Evolutionary conservation across 352 stramenopile species (phyloP).

Genomic region (Phytophthora pinifolia): DNA sequence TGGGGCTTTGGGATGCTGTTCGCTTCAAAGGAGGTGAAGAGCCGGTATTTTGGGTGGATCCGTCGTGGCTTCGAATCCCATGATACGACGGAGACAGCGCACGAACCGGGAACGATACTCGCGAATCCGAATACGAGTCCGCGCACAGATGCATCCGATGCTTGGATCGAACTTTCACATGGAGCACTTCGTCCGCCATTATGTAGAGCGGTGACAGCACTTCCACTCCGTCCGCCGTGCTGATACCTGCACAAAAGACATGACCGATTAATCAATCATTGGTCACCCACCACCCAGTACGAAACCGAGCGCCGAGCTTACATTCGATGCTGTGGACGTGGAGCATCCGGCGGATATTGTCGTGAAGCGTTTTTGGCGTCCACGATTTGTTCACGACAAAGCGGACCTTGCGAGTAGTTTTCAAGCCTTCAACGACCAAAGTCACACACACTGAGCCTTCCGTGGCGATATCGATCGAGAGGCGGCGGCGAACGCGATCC

Average conservation of each 20-base stretch:
- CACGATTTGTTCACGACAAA: conserved; percentile 79
- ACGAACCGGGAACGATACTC: conserved; percentile 29
- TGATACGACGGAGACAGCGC: conserved; percentile 27
- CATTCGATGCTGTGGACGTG: conserved; percentile 67
- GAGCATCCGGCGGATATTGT: conserved; percentile 73
- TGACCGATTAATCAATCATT: conserved; percentile 14
- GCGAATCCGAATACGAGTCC: conserved; percentile 29
- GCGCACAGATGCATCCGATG: conserved; percentile 32
- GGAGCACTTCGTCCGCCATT: conserved; percentile 62
- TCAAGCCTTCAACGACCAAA: conserved; percentile 68
- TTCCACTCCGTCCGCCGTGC: conserved; percentile 52
- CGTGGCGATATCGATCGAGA: conserved; percentile 79
- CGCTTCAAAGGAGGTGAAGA: conserved; percentile 18
- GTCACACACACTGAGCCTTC: conserved; percentile 76
- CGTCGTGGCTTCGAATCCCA: conserved; percentile 18
- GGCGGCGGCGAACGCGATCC: conserved; percentile 68
- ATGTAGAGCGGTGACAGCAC: conserved; percentile 79
- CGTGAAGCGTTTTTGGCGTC: conserved; percentile 51
- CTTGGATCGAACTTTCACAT: conserved; percentile 69
- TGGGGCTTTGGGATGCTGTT: conserved; percentile 24
- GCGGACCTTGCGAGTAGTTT: conserved; percentile 52
- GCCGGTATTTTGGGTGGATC: conserved; percentile 13
- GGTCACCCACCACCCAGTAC: neutral
- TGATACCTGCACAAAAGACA: conserved; percentile 43
- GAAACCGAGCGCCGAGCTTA: conserved; percentile 17